These are phyloP conservation scores for Kwoniella bestiolae DNA, from an alignment of 768 basidiomycete genomes.

Conservation along the genomic window DNA sequence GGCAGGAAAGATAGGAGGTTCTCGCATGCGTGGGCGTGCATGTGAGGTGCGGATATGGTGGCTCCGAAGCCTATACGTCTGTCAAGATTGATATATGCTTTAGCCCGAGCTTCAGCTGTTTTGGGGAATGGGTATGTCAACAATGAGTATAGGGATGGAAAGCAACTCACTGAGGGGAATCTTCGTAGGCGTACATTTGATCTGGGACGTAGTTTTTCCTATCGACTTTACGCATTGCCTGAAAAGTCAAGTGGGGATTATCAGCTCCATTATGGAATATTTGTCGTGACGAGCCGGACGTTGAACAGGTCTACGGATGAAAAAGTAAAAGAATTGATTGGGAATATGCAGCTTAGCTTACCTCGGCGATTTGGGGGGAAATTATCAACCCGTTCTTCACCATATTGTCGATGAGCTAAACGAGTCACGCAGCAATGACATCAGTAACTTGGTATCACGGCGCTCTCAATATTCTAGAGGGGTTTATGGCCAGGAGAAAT, in stretches of 20 bases:
- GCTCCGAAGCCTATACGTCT: conserved; percentile 80
- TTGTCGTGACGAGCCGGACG: too few relatives aligned
- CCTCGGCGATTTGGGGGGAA: conserved; percentile 65
- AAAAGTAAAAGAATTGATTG: too few relatives aligned
- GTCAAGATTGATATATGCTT: conserved; percentile 2
- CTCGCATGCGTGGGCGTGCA: conserved; percentile 89
- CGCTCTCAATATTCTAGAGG: too few relatives aligned
- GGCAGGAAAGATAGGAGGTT: conserved; percentile 72
- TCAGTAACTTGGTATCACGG: too few relatives aligned
- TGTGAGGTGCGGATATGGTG: conserved; percentile 96
- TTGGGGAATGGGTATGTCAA: neutral
- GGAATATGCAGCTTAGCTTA: too few relatives aligned
- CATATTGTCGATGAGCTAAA: conserved; percentile 70
- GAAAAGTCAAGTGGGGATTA: too few relatives aligned
- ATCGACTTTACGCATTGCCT: conserved; percentile 76
- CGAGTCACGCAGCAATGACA: too few relatives aligned
- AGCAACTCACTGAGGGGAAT: conserved; percentile 70
- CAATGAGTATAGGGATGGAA: neutral
- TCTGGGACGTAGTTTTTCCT: conserved; percentile 69
- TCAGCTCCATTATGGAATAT: too few relatives aligned
- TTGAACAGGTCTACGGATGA: too few relatives aligned
- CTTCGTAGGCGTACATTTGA: conserved; percentile 67
- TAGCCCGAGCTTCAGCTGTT: neutral
- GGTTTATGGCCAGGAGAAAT: neutral
- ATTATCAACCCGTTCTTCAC: conserved; percentile 63